A percentile compares a stretch with the other conserved stretches of the same genome.
Evolutionary conservation across 768 basidiomycete species (phyloP).

Genomic region (Mycena rebaudengoi): DNA sequence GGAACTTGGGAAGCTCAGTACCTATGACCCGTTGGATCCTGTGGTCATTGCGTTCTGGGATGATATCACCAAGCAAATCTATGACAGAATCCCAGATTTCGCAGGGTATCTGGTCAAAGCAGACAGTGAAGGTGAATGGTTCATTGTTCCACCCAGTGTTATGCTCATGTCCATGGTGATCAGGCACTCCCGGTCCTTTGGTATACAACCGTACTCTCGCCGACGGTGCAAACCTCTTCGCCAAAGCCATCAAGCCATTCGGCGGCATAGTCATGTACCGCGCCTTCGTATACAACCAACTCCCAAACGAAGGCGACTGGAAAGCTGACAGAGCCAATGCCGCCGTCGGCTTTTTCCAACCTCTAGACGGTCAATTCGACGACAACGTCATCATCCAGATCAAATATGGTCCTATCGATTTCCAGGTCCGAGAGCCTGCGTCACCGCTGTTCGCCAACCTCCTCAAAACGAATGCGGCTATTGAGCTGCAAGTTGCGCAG

Average conservation of each 20-base stretch:
- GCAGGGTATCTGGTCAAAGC: conserved; percentile 29
- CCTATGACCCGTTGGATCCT: conserved; percentile 26
- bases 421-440: conserved; percentile 27
- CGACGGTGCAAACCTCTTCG: conserved; percentile 26
- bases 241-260: conserved; percentile 14
- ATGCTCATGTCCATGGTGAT: conserved; percentile 8
- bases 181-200: conserved; percentile 25
- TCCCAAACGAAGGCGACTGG: conserved; percentile 21
- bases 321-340: conserved; percentile 25
- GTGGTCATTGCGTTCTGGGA: conserved; percentile 24
- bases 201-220: conserved; percentile 28
- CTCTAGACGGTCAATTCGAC: conserved; percentile 27
- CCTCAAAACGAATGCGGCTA: conserved; percentile 18
- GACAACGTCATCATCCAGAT: conserved; percentile 26
- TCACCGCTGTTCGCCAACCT: conserved; percentile 26
- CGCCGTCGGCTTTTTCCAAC: conserved; percentile 23
- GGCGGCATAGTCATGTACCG: conserved; percentile 27
- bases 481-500: conserved; percentile 27
- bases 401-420: conserved; percentile 27
- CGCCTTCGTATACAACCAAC: conserved; percentile 27
- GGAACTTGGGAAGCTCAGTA: conserved; percentile 22
- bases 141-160: conserved; percentile 1
- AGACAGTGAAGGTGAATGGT: conserved; percentile 22
- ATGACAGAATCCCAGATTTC: conserved; percentile 21
- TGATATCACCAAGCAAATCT: conserved; percentile 21